These are phyloP conservation scores for Ophiostoma triangulosporum DNA, from an alignment of 2,329 filamentous ascomycete species.

Conservation along the genomic window DNA sequence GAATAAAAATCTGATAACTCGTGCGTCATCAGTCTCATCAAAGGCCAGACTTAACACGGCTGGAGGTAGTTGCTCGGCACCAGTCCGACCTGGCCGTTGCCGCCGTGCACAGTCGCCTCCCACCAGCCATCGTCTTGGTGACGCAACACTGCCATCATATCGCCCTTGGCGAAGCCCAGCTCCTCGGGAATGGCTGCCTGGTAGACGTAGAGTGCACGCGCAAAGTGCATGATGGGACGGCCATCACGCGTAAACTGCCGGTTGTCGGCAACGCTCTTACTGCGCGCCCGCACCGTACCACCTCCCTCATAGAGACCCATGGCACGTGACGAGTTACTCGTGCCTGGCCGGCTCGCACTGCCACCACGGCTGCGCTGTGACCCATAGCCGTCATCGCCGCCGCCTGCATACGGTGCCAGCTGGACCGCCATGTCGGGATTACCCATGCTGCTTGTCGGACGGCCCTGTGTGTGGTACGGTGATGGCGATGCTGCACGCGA, in stretches of 20 bases:
- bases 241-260: conserved; percentile 77
- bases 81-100: conserved; percentile 44
- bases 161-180: conserved; percentile 81
- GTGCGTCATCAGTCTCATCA: no score
- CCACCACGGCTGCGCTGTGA: conserved; percentile 38
- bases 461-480: conserved; percentile 30
- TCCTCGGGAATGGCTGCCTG: conserved; percentile 91
- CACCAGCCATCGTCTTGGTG: conserved; percentile 98
- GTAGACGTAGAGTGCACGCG: conserved; percentile 88
- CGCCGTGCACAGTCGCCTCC: conserved; percentile 84
- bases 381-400: conserved; percentile 41
- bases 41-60: conserved; percentile 25
- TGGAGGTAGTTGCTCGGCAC: conserved; percentile 58
- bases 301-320: conserved; percentile 43
- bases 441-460: conserved; percentile 38
- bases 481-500: conserved; percentile 32
- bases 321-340: conserved; percentile 29
- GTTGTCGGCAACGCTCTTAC: conserved; percentile 80
- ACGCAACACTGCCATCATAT: conserved; percentile 74
- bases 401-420: conserved; percentile 32
- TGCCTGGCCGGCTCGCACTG: conserved; percentile 30
- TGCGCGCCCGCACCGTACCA: conserved; percentile 37
- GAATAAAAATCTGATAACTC: no score
- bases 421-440: conserved; percentile 53
- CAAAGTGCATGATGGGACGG: conserved; percentile 78